Evolutionary conservation across 345 rosid genomes (phyloP).

Genomic region (Gossypioides kirkii): DNA sequence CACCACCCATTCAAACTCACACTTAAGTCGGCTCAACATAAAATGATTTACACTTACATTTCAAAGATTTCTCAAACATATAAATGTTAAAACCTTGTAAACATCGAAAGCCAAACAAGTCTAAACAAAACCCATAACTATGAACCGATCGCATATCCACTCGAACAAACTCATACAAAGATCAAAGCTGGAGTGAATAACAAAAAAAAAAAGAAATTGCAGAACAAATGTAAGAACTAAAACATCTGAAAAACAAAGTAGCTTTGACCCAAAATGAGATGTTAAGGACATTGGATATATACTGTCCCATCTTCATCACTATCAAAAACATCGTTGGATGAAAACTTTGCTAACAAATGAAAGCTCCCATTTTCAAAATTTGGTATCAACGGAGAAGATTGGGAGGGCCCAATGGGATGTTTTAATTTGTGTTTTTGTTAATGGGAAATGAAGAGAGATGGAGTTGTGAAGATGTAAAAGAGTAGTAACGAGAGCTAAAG

Average conservation of each 20-base stretch:
- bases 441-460: conserved; percentile 30
- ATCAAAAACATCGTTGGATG: background rate
- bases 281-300: conserved; percentile 17
- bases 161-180: background rate
- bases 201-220: background rate
- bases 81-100: background rate
- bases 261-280: conserved; percentile 19
- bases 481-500: conserved; percentile 49
- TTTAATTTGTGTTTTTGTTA: background rate
- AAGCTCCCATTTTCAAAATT: background rate
- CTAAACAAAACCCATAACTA: background rate
- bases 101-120: background rate
- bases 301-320: conserved; percentile 1
- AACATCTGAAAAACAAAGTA: conserved; percentile 10
- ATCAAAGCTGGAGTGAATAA: background rate
- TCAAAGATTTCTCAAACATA: too few relatives aligned
- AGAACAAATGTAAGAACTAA: background rate
- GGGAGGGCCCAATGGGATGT: conserved; percentile 5
- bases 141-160: background rate
- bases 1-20: too few relatives aligned
- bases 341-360: background rate
- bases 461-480: conserved; percentile 42
- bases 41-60: too few relatives aligned
- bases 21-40: too few relatives aligned
- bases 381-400: background rate